Conservation (phyloP, 106 monocot species). For the Dendrobium officinale region DNA sequence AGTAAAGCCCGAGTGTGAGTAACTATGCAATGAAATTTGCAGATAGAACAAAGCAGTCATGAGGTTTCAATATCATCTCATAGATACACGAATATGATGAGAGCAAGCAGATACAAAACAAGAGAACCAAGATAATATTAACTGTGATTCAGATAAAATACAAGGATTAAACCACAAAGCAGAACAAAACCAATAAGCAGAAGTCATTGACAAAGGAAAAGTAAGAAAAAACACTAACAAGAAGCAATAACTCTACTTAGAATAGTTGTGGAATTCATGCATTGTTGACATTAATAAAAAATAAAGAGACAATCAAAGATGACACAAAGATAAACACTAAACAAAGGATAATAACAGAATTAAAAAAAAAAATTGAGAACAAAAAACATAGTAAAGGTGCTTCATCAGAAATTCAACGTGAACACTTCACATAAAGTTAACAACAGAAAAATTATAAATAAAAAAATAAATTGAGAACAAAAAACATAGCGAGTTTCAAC, state of each 20-base stretch:
- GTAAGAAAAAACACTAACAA: not conserved
- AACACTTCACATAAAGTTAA: not conserved
- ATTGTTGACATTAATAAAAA: not conserved
- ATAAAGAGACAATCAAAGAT: not conserved
- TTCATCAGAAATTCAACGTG: not conserved
- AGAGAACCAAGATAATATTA: constrained; percentile 1
- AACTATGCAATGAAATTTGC: not conserved
- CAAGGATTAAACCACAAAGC: not conserved
- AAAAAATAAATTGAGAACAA: not conserved
- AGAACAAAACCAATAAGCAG: not conserved
- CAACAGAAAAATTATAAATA: not conserved
- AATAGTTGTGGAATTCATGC: not conserved
- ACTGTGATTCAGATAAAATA: not conserved
- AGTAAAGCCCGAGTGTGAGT: not conserved
- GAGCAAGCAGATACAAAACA: not conserved
- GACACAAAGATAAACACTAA: not conserved
- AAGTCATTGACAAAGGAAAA: not conserved
- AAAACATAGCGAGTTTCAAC: not conserved
- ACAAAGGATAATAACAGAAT: not conserved
- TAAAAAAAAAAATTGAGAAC: not conserved
- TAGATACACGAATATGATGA: not conserved
- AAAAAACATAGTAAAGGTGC: not conserved
- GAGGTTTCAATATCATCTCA: not conserved
- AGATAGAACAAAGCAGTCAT: not conserved
- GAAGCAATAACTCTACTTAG: not conserved